Conservation (phyloP, 495 filamentous ascomycete species). For the Podospora fimiseda region DNA sequence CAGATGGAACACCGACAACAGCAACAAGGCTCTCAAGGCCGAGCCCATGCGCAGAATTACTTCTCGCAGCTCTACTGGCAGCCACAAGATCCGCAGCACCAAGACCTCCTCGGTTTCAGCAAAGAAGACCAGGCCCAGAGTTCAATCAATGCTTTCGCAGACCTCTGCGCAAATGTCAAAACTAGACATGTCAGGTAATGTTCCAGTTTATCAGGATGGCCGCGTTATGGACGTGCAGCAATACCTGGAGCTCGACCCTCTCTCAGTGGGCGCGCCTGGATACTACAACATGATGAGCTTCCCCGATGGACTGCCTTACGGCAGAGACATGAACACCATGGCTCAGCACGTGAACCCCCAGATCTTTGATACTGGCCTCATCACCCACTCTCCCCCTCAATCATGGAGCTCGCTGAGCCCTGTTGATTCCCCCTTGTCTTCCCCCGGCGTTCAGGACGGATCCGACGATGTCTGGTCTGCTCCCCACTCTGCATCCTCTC, state of each 20-base stretch:
- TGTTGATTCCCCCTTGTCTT: conserved; percentile 42
- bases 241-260: conserved; percentile 42
- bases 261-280: conserved; percentile 28
- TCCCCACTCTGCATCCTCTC: conserved; percentile 35
- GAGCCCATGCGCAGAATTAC: conserved; percentile 45
- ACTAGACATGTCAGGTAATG: conserved; percentile 46
- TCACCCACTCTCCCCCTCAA: conserved; percentile 39
- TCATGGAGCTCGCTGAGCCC: conserved; percentile 47
- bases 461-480: conserved; percentile 43
- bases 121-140: conserved; percentile 39
- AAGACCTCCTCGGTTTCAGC: conserved; percentile 32
- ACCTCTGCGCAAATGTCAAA: conserved; percentile 41
- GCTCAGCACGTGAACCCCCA: conserved; percentile 41
- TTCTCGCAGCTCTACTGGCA: conserved; percentile 42
- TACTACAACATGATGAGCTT: conserved; percentile 35
- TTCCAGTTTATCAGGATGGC: conserved; percentile 29
- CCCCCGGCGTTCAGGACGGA: conserved; percentile 39
- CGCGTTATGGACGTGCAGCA: conserved; percentile 41
- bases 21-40: conserved; percentile 29
- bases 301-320: conserved; percentile 39
- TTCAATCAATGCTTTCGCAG: conserved; percentile 39
- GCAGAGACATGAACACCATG: conserved; percentile 31
- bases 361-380: conserved; percentile 39
- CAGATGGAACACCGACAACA: conserved; percentile 36
- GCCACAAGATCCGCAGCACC: conserved; percentile 42